Percentiles rank a stretch among this genome's conserved stretches.
Evolutionary conservation across 495 filamentous ascomycete genomes (phyloP).

Genomic region (Penicillium dipodomyicola): DNA sequence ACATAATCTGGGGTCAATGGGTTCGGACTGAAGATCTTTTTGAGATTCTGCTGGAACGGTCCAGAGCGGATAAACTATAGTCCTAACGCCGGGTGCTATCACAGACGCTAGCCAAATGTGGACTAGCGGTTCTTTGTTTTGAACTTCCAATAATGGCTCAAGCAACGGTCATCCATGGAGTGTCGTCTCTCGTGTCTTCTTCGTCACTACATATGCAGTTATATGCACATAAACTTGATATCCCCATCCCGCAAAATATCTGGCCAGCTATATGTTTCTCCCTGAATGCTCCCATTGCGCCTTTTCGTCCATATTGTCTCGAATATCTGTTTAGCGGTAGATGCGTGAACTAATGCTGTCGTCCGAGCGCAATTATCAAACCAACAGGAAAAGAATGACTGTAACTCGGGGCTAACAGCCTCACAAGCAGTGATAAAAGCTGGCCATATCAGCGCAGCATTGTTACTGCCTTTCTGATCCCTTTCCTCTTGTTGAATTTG

Average conservation of each 20-base stretch:
- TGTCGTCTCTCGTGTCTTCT: too few relatives aligned
- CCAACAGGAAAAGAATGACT: conserved; percentile 19
- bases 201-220: background rate
- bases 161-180: too few relatives aligned
- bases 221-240: conserved; percentile 22
- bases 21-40: too few relatives aligned
- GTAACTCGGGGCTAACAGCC: conserved; percentile 10
- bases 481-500: conserved; percentile 10
- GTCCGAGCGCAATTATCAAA: conserved; percentile 19
- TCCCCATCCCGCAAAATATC: conserved; percentile 20
- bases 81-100: too few relatives aligned
- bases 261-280: conserved; percentile 15
- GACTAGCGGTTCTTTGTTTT: too few relatives aligned
- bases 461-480: conserved; percentile 4
- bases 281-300: background rate
- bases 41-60: too few relatives aligned
- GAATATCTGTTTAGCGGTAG: conserved; percentile 14
- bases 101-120: too few relatives aligned
- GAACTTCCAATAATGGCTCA: too few relatives aligned
- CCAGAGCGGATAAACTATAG: too few relatives aligned
- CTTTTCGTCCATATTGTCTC: conserved; percentile 21
- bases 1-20: too few relatives aligned
- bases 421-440: conserved; percentile 29
- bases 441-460: conserved; percentile 23
- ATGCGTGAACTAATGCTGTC: conserved; percentile 18